Percentiles rank a stretch among this genome's conserved stretches.
These are phyloP conservation scores for Parietichytrium sp. DNA, from an alignment of 108 stramenopile genomes.

Conservation along the genomic window DNA sequence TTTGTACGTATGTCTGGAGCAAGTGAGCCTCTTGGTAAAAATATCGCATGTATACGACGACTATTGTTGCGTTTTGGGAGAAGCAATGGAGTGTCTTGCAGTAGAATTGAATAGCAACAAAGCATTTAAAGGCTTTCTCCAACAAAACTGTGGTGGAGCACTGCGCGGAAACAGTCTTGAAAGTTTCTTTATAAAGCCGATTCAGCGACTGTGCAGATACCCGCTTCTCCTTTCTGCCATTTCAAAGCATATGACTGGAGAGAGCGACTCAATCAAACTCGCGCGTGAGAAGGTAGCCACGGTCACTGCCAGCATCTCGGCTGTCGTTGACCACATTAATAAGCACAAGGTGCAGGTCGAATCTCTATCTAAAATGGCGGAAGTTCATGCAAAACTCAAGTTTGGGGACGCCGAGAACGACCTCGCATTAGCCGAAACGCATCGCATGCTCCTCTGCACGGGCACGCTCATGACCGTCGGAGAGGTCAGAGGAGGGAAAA, in stretches of 20 bases:
- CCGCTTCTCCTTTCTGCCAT: neutral
- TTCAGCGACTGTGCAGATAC: slow-evolving; percentile 4
- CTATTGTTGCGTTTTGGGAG: neutral
- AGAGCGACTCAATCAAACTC: neutral
- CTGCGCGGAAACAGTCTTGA: slow-evolving; percentile 8
- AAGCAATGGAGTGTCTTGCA: neutral
- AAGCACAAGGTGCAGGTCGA: neutral
- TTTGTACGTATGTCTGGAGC: neutral
- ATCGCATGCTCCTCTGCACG: neutral
- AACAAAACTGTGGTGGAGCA: neutral
- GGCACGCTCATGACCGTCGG: neutral
- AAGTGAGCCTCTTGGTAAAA: neutral
- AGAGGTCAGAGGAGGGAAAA: neutral
- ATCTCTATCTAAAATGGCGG: neutral
- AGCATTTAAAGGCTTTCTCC: neutral
- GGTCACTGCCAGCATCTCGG: neutral
- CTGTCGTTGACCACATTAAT: neutral
- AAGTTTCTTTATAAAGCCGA: neutral
- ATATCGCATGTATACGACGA: neutral
- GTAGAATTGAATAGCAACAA: neutral
- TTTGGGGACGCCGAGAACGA: neutral
- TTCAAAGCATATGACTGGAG: neutral
- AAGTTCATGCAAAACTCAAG: neutral
- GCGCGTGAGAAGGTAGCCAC: neutral
- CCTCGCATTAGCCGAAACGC: neutral